Conservation (phyloP, 371 early-diverging fungal genomes). For the Chytridium lagenaria region DNA sequence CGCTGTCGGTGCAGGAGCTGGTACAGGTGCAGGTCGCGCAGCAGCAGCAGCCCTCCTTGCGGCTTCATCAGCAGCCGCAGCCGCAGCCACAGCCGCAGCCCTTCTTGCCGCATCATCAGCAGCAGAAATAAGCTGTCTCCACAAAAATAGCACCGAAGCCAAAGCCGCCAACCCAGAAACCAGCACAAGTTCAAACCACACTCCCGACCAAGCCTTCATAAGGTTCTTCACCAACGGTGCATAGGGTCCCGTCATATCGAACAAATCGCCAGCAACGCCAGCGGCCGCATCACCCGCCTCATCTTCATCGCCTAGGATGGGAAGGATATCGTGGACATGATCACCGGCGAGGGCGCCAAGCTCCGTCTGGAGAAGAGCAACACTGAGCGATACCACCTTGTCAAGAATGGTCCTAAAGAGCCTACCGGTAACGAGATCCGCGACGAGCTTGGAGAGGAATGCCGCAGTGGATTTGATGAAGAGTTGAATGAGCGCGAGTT, state of each 20-base stretch:
- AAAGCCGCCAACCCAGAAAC: conserved; percentile 25
- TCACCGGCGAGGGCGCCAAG: background rate
- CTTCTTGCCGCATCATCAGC: conserved; percentile 1
- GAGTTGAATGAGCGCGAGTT: conserved; percentile 78
- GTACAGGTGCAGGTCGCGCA: background rate
- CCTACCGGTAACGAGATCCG: background rate
- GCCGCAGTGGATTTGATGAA: conserved; percentile 54
- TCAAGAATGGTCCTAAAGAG: background rate
- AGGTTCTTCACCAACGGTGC: background rate
- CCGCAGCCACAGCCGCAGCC: conserved; percentile 11
- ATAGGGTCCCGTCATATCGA: background rate
- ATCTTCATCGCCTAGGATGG: background rate
- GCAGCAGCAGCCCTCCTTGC: background rate
- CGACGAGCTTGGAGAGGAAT: background rate
- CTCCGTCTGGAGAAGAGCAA: background rate
- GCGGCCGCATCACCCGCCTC: conserved; percentile 1
- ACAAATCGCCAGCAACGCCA: too few species aligned
- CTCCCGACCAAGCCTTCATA: conserved; percentile 7
- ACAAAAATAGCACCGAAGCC: conserved; percentile 28
- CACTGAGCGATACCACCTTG: background rate
- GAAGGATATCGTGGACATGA: background rate
- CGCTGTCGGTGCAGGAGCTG: background rate
- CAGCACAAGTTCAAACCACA: conserved; percentile 19
- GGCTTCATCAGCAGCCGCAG: conserved; percentile 6
- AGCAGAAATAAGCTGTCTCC: conserved; percentile 27